Base-by-base conservation (phyloP, 768 basidiomycete genomes). In the Suillus fuscotomentosus region DNA sequence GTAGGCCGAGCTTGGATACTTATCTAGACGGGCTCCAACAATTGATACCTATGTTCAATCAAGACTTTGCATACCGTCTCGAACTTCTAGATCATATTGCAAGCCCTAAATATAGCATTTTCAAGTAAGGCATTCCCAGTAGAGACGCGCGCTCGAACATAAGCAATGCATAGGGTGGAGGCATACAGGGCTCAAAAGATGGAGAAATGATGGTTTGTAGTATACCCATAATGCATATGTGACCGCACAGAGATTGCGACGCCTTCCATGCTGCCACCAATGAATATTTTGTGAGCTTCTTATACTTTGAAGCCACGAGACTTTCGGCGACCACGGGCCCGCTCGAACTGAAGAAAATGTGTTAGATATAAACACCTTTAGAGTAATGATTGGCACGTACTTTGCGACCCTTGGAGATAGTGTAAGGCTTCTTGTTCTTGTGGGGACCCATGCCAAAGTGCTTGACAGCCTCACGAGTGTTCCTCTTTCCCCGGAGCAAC, bases 391-490 rank as follows among this genome's bases (percentile, higher is more conserved):
- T 14, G 7, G 38, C 41, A 73, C 79, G 48, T 72, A 90, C 89
- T 81, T 97, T 98, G 87, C 96, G 92, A 67, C 97, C 97, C 84
- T 97, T 97, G 77, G 94, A 95, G 73, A 82, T 84, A 55, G 95
- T 92, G 83, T 95, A 92, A 56, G 97, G 97, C 83, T 96, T 97
- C 86, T 97, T 98, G 90, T 97, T 84, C 82, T 98, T 94, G 89
- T 96, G 94, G 63, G 95, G 95, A 81, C 90, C 94, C 92, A 94
- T 94, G 80, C 97, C 97, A 78, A 98, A 98, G 87, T 99, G 97
- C 80, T 94, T 95, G 83, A 92, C 88, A 60, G 95, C 92, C 80
- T 99, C 97, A 68, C 97, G 88, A 64, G 92, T 84, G 79, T 89
- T 97, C 87, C 89, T 90, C 81, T 92, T 90, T 70, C 97, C 97